Evolutionary conservation across 164 flowering plant genomes (phyloP).

Genomic region (Aristolochia contorta): DNA sequence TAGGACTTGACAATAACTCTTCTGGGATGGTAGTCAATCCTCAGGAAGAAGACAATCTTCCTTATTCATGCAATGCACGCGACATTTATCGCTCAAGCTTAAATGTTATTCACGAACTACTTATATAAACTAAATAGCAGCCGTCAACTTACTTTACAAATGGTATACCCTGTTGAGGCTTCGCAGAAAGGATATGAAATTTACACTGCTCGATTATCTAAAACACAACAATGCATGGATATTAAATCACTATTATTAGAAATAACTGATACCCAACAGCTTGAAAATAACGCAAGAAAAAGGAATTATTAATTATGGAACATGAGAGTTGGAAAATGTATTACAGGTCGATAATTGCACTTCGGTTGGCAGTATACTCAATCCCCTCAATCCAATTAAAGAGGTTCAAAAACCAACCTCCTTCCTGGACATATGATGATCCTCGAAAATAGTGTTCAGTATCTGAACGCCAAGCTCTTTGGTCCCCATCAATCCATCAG

Average conservation of each 20-base stretch:
- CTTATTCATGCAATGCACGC: no score
- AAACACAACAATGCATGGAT: conserved; percentile 2
- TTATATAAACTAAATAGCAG: neutral
- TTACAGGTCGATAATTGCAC: neutral
- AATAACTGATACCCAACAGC: no score
- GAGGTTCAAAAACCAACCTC: conserved; percentile 38
- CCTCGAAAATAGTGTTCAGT: conserved; percentile 61
- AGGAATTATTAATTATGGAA: neutral
- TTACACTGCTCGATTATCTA: conserved; percentile 89
- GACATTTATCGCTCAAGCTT: no score
- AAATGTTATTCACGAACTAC: neutral
- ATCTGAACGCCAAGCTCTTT: conserved; percentile 57
- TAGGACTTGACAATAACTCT: no score
- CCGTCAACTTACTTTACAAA: conserved; percentile 41
- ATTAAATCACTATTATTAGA: no score
- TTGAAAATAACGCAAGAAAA: neutral
- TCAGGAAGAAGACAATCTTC: no score
- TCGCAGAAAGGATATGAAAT: conserved; percentile 60
- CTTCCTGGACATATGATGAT: conserved; percentile 81
- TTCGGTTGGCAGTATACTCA: neutral
- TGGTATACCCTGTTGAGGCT: conserved; percentile 54
- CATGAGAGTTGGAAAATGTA: neutral
- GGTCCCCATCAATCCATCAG: conserved; percentile 47
- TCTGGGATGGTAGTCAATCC: no score
- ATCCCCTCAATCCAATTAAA: neutral